Percentiles rank a stretch among this genome's conserved stretches.
These are phyloP conservation scores for Vigna hirtella DNA, from an alignment of 306 rosid species.

Conservation along the genomic window DNA sequence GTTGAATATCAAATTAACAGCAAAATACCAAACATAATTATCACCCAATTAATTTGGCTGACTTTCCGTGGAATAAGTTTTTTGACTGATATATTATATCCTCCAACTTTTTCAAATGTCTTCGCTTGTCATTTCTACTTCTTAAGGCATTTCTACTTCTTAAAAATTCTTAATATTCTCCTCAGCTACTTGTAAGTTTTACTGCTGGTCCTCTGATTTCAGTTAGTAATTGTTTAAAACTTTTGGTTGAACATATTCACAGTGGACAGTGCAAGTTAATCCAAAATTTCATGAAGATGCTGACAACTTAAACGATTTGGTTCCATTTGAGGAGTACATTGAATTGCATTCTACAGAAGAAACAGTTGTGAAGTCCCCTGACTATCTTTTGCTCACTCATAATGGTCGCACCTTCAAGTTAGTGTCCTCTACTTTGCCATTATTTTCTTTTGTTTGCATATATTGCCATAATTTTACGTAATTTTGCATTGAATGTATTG, in stretches of 20 bases:
- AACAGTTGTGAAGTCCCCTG: slow-evolving; percentile 79
- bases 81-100: slow-evolving; percentile 23
- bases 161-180: slow-evolving; percentile 6
- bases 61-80: slow-evolving; percentile 9
- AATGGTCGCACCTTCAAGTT: slow-evolving; percentile 96
- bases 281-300: slow-evolving; percentile 97
- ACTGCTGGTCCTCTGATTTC: background rate
- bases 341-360: slow-evolving; percentile 74
- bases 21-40: background rate
- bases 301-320: slow-evolving; percentile 78
- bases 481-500: slow-evolving; percentile 24
- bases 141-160: background rate
- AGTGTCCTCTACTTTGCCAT: slow-evolving; percentile 50
- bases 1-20: background rate
- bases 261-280: slow-evolving; percentile 89
- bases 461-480: slow-evolving; percentile 13
- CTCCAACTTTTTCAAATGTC: slow-evolving; percentile 4
- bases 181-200: slow-evolving; percentile 29
- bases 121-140: slow-evolving; percentile 32
- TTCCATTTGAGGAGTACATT: slow-evolving; percentile 96
- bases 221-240: slow-evolving; percentile 18
- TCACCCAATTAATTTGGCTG: slow-evolving; percentile 11
- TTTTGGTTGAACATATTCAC: slow-evolving; percentile 46
- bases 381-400: slow-evolving; percentile 85
- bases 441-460: slow-evolving; percentile 28